phyloP scores from a whole-genome alignment of 768 basidiomycete genomes.

The Coprinopsis sp. region DNA sequence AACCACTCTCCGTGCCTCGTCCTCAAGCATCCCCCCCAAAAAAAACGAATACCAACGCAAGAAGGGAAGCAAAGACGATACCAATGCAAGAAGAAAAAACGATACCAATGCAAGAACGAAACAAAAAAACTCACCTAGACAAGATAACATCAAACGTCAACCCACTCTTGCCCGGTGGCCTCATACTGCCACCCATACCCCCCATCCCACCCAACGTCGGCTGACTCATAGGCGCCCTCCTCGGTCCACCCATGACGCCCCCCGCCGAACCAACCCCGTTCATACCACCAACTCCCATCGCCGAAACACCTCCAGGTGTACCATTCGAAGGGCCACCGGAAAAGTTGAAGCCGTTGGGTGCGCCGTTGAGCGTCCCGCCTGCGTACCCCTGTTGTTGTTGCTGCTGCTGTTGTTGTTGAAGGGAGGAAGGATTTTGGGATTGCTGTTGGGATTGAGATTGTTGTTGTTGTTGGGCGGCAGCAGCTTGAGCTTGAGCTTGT shows the following conservation, averaged over 20 bases:
- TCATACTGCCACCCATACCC: conserved; percentile 68
- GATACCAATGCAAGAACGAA: too few species aligned
- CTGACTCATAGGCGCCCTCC: conserved; percentile 53
- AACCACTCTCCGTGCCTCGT: too few species aligned
- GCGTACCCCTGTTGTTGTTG: conserved; percentile 11
- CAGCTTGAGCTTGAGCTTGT: too few species aligned
- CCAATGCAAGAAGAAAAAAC: too few species aligned
- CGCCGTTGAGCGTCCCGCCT: conserved; percentile 5
- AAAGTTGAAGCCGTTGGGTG: conserved; percentile 15
- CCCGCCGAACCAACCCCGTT: too few species aligned
- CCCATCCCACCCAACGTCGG: conserved; percentile 69
- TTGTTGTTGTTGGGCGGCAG: conserved; percentile 45
- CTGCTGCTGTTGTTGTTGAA: conserved; percentile 15
- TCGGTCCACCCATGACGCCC: too few species aligned
- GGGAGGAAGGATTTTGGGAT: conserved; percentile 13
- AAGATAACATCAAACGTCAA: conserved; percentile 91
- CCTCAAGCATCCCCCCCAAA: too few species aligned
- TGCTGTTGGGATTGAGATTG: conserved; percentile 29
- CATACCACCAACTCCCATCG: too few species aligned
- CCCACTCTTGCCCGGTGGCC: conserved; percentile 76
- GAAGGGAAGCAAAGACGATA: too few species aligned
- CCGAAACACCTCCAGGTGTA: conserved; percentile 53
- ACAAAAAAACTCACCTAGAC: too few species aligned
- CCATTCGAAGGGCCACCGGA: conserved; percentile 43
- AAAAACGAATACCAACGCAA: too few species aligned